Evolutionary conservation across 257 asterid genomes (phyloP).

Genomic region (Galeopsis tetrahit): DNA sequence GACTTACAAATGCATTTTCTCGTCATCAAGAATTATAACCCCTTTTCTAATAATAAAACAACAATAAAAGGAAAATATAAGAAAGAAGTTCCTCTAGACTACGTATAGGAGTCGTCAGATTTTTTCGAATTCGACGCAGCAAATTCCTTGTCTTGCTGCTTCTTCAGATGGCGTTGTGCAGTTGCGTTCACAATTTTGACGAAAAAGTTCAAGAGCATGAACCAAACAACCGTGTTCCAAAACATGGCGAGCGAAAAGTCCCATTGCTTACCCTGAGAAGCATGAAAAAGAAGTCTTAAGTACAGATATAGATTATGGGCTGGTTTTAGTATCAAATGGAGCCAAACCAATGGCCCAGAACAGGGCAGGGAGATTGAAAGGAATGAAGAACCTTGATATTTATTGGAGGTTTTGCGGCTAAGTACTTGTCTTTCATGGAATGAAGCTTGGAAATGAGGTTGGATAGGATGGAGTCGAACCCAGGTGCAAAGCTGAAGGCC

Average conservation of each 20-base stretch:
- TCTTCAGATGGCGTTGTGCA: constrained; percentile 62
- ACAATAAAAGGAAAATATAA: neutral
- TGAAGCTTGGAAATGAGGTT: constrained; percentile 74
- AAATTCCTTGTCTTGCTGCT: constrained; percentile 64
- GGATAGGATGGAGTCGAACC: constrained; percentile 62
- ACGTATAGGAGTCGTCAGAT: constrained; percentile 44
- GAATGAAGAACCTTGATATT: constrained; percentile 55
- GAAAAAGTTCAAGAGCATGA: constrained; percentile 73
- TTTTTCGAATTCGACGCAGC: constrained; percentile 48
- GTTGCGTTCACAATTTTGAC: constrained; percentile 70
- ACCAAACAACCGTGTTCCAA: constrained; percentile 79
- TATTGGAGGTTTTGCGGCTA: constrained; percentile 61
- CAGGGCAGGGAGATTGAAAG: neutral
- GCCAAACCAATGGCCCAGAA: neutral
- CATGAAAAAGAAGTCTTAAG: neutral
- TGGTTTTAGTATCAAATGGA: no score
- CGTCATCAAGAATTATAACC: constrained; percentile 27
- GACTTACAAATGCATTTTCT: constrained; percentile 29
- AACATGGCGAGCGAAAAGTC: constrained; percentile 61
- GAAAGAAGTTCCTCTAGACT: constrained; percentile 37
- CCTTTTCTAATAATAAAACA: constrained; percentile 29
- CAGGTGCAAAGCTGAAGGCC: constrained; percentile 84
- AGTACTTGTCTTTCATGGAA: constrained; percentile 79
- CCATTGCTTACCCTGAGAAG: constrained; percentile 62
- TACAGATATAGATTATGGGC: neutral